Conservation (phyloP, 1,284 basidiomycete genomes). For the Heimioporus retisporus region DNA sequence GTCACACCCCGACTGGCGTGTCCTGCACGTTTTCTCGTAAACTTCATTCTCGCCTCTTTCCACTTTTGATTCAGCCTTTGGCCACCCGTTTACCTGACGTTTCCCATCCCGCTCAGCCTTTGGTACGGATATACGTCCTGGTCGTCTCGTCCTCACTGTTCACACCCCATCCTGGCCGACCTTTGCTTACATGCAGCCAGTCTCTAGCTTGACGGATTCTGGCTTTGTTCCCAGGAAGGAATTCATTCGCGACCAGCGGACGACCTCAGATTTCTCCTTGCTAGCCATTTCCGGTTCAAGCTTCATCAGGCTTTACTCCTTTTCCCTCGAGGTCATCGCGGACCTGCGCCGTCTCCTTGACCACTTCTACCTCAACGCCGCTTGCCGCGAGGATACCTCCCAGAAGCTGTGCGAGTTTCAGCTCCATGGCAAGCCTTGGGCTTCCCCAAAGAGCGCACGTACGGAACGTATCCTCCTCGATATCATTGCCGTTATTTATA, state of each 20-base stretch:
- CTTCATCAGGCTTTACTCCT: slow-evolving; percentile 75
- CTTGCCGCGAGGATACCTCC: slow-evolving; percentile 64
- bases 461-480: slow-evolving; percentile 78
- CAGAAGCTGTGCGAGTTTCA: slow-evolving; percentile 74
- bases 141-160: slow-evolving; percentile 31
- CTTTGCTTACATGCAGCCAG: slow-evolving; percentile 44
- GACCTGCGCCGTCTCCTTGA: slow-evolving; percentile 67
- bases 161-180: slow-evolving; percentile 38
- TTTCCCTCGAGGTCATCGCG: slow-evolving; percentile 61
- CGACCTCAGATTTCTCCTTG: slow-evolving; percentile 71
- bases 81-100: slow-evolving; percentile 53
- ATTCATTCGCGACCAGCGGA: slow-evolving; percentile 68
- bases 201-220: slow-evolving; percentile 46
- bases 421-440: slow-evolving; percentile 78
- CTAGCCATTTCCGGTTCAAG: slow-evolving; percentile 72
- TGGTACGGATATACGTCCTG: slow-evolving; percentile 37
- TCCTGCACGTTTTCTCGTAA: slow-evolving; percentile 47
- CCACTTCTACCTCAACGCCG: slow-evolving; percentile 53
- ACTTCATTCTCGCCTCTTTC: slow-evolving; percentile 36
- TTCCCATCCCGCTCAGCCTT: slow-evolving; percentile 44
- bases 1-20: slow-evolving; percentile 36
- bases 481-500: slow-evolving; percentile 70
- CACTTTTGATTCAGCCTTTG: slow-evolving; percentile 39
- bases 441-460: slow-evolving; percentile 68
- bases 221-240: slow-evolving; percentile 75